These are phyloP conservation scores for Venturia aucupariae DNA, from an alignment of 2,329 filamentous ascomycete genomes.

Conservation along the genomic window DNA sequence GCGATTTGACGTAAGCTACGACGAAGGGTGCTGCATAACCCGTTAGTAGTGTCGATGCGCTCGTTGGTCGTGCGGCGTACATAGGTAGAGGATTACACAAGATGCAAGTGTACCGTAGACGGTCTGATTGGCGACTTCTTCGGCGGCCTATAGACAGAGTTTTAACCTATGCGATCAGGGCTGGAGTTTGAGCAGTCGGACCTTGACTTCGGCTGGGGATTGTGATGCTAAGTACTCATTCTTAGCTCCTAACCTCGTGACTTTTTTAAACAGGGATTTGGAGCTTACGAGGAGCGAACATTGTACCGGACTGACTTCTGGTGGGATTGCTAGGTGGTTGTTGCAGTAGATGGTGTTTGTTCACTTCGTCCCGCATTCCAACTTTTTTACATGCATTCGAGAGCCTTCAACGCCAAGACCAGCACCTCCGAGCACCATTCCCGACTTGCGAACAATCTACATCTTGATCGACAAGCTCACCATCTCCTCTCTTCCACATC, in stretches of 20 bases:
- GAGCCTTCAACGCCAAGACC: neutral
- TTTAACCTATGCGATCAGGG: neutral
- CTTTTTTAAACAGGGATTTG: too few relatives aligned
- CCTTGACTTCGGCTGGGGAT: conserved; percentile 11
- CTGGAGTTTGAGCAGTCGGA: neutral
- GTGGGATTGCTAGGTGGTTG: neutral
- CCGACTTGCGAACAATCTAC: neutral
- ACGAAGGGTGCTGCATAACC: conserved; percentile 13
- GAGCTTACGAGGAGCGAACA: conserved; percentile 6
- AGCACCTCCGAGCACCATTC: neutral
- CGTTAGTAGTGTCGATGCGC: neutral
- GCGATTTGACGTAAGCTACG: conserved; percentile 14
- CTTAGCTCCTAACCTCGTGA: neutral
- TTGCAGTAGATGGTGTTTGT: neutral
- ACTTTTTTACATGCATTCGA: neutral
- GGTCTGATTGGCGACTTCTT: conserved; percentile 13
- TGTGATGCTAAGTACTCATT: conserved; percentile 7
- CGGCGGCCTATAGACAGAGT: conserved; percentile 2
- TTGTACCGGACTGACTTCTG: neutral
- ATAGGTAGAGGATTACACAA: conserved; percentile 15
- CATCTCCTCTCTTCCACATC: neutral
- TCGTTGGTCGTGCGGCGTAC: conserved; percentile 4
- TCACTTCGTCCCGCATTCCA: neutral
- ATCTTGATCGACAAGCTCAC: neutral
- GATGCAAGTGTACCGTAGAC: conserved; percentile 13